These are phyloP conservation scores for Alnus glutinosa DNA, from an alignment of 306 rosid genomes.

Conservation along the genomic window DNA sequence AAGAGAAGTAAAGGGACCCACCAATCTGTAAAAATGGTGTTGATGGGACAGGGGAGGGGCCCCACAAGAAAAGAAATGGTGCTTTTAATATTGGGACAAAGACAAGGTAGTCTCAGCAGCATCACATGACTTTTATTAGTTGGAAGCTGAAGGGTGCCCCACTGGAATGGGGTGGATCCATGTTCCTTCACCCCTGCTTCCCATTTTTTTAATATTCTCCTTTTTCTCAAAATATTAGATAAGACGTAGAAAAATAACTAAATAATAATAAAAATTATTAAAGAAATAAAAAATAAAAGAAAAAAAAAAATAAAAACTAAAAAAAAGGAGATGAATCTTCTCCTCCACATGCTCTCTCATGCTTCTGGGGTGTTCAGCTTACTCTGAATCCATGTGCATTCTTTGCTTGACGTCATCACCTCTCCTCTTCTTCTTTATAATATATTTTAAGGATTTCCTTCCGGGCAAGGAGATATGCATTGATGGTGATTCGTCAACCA, in stretches of 20 bases:
- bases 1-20: conserved; percentile 28
- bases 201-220: neutral
- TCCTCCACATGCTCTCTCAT: conserved; percentile 52
- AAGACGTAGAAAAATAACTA: neutral
- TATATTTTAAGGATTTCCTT: conserved; percentile 33
- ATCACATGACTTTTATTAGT: conserved; percentile 65
- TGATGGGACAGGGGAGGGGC: conserved; percentile 44
- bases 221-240: neutral
- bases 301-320: conserved; percentile 11
- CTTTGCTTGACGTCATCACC: conserved; percentile 44
- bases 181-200: conserved; percentile 27
- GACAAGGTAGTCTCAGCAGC: conserved; percentile 51
- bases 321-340: conserved; percentile 47
- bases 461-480: conserved; percentile 38
- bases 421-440: conserved; percentile 11
- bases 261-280: neutral
- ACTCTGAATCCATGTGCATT: conserved; percentile 63
- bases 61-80: conserved; percentile 25
- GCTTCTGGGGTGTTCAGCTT: conserved; percentile 48
- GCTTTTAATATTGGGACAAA: conserved; percentile 43
- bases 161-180: conserved; percentile 66
- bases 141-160: conserved; percentile 52
- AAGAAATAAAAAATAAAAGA: too few species aligned
- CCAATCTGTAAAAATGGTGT: conserved; percentile 27
- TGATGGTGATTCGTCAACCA: conserved; percentile 72